Evolutionary conservation across 2,329 filamentous ascomycete species (phyloP), one percentile per base, ranked within the genome.

Genomic region (Sarocladium brachiariae): DNA sequence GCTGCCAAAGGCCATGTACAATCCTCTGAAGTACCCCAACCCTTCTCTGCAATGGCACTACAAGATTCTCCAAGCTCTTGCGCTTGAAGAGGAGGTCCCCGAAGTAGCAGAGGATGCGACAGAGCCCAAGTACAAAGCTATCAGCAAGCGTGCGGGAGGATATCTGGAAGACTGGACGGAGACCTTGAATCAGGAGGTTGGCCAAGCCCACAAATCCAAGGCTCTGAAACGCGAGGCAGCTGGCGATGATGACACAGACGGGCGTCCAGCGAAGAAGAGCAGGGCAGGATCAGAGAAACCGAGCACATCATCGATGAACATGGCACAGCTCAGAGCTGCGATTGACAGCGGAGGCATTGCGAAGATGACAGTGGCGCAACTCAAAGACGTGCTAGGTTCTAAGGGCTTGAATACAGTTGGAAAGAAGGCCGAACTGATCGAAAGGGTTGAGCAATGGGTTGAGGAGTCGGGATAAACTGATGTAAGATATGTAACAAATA

Each of bases 1-100:
- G 63, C 79, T 99, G 7, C 93, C 93, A 0, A 91, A 88, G 61
- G 90, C 80, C 5, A 75, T 80, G 27, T 99, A 95, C 62, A 86
- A 95, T 57, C 91, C 92, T 1, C 73, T 75, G 1, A 93, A 86
- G 61, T 97, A 96, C 61, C 89, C 93, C 0, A 99, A 99, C 55
- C 90, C 91, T 9, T 80, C 87, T 8, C 74, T 99, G 21, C 93
- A 99, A 69, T 99, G 92, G 91, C 93, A 97, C 70, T 99, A 97
- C 73, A 85, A 83, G 54, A 95, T 99, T 41, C 72, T 99, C 1
- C 93, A 99, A 68, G 86, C 88, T 6, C 77, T 96, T 52, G 93
- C 93, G 0, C 75, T 99, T 1, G 91, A 96, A 31, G 93, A 99
- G 63, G 91, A 96, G 57, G 71, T 95, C 1, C 91, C 91, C 0